These are phyloP conservation scores for Elsinoe perseae DNA, from an alignment of 2,329 filamentous ascomycete species.

Conservation along the genomic window DNA sequence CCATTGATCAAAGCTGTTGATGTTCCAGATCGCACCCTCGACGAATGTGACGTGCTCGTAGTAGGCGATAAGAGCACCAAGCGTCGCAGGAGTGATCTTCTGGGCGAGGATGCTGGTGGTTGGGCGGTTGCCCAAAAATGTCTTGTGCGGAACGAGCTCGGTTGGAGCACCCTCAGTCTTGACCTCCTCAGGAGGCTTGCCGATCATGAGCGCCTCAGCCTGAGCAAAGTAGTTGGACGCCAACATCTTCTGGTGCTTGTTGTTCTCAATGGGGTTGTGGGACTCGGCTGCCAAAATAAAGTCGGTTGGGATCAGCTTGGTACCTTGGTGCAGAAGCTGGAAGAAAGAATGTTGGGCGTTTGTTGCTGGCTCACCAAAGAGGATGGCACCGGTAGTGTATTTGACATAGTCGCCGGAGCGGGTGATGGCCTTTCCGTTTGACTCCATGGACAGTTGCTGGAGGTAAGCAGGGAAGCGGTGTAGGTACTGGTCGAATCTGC, in stretches of 20 bases:
- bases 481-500: slow-evolving; percentile 93
- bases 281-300: slow-evolving; percentile 95
- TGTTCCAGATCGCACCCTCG: slow-evolving; percentile 97
- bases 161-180: slow-evolving; percentile 66
- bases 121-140: slow-evolving; percentile 94
- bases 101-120: slow-evolving; percentile 92
- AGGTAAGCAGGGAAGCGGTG: slow-evolving; percentile 98
- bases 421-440: slow-evolving; percentile 95
- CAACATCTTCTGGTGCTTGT: slow-evolving; percentile 94
- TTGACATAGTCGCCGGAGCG: slow-evolving; percentile 81
- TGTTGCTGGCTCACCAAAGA: slow-evolving; percentile 97
- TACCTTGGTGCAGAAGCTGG: slow-evolving; percentile 98
- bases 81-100: slow-evolving; percentile 85
- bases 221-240: slow-evolving; percentile 89
- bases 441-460: slow-evolving; percentile 99
- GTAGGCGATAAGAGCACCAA: slow-evolving; percentile 94
- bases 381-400: slow-evolving; percentile 91
- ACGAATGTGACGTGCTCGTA: slow-evolving; percentile 99
- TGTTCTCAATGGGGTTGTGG: slow-evolving; percentile 88
- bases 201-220: slow-evolving; percentile 83
- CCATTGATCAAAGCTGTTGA: slow-evolving; percentile 99
- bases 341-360: slow-evolving; percentile 99
- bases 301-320: slow-evolving; percentile 95
- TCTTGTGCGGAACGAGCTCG: slow-evolving; percentile 90
- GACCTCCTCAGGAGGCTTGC: slow-evolving; percentile 75